phyloP scores from a whole-genome alignment of 352 stramenopile genomes.

The Lagenidium giganteum region DNA sequence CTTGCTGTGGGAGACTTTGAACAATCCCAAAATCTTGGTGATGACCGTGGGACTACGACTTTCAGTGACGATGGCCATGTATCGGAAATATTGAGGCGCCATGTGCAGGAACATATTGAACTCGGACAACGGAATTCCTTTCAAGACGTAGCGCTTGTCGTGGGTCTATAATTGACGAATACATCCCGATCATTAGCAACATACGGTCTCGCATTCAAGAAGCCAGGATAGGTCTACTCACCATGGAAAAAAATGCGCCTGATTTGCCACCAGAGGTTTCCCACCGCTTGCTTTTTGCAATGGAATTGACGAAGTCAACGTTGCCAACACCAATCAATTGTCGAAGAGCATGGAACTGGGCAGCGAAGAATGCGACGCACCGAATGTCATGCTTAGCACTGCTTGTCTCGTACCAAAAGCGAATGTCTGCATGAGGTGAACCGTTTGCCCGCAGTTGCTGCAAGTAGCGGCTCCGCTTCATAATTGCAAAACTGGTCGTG shows the following conservation, averaged over 20 bases:
- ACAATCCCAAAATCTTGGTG: slow-evolving; percentile 81
- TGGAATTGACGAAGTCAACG: slow-evolving; percentile 75
- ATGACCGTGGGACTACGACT: slow-evolving; percentile 57
- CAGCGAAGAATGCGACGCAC: slow-evolving; percentile 76
- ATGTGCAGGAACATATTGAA: slow-evolving; percentile 91
- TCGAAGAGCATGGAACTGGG: slow-evolving; percentile 78
- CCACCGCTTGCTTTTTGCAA: slow-evolving; percentile 71
- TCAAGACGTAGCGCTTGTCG: slow-evolving; percentile 81
- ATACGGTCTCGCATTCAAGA: background rate
- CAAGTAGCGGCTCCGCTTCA: slow-evolving; percentile 54
- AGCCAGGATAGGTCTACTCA: slow-evolving; percentile 19
- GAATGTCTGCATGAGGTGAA: slow-evolving; percentile 76
- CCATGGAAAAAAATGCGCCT: slow-evolving; percentile 82
- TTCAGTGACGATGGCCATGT: slow-evolving; percentile 66
- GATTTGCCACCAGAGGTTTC: slow-evolving; percentile 81
- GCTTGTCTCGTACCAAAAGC: slow-evolving; percentile 56
- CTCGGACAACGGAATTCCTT: slow-evolving; percentile 80
- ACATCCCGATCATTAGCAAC: slow-evolving; percentile 5
- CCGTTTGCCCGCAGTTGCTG: slow-evolving; percentile 60
- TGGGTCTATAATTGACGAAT: slow-evolving; percentile 72
- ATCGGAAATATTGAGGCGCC: slow-evolving; percentile 85
- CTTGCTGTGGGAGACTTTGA: slow-evolving; percentile 64
- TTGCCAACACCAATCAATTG: slow-evolving; percentile 63
- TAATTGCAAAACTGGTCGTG: slow-evolving; percentile 18
- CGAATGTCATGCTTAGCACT: slow-evolving; percentile 51